Evolutionary conservation across 352 stramenopile species (phyloP), one percentile per base, ranked within the genome.

Genomic region (Globisporangium apiculatum): DNA sequence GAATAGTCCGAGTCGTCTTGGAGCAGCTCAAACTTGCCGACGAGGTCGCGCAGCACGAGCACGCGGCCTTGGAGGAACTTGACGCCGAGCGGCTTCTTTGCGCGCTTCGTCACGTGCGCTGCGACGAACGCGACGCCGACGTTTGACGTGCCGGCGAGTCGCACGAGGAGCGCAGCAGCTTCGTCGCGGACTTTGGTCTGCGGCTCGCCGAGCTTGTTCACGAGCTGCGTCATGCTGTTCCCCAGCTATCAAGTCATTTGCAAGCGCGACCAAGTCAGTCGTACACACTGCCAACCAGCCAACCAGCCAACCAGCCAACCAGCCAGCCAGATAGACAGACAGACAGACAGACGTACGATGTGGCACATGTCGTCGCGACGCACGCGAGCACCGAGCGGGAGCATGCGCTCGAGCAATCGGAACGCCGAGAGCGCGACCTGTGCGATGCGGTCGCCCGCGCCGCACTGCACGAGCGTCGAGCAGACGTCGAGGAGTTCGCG

Each of bases 361-460:
- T 61, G 69, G 62, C 64, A 81, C 75, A 91, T 85, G 38, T 91
- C 75, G 45, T 89, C 75, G 1, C 67, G 64, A 17, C 70, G 73
- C 10, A 91, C 61, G 51, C 65, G 67, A 11, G 67, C 56, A 7
- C 68, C 76, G 55, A 83, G 81, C 6, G 53, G 61, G 1, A 91
- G 57, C 68, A 94, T 76, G 10, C 64, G 71, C 38, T 94, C 71
- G 17, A 90, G 57, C 14, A 94, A 51, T 0, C 71, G 62, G 41
- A 94, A 87, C n/a, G 84, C 79, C 5, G 81, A 89, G 5, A 91
- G 67, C 15, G 79, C 66, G 4, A 94, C 84, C 55, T 91, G 84
- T 1, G 78, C 77, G 7, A 91, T 94, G 6, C 79, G 70, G 45
- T 94, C 84, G 10, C 78, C 72, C 6, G 76, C 75, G 3, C 84